Conservation (phyloP, 805 yeast genomes). For the Wickerhamiella azymoides region DNA sequence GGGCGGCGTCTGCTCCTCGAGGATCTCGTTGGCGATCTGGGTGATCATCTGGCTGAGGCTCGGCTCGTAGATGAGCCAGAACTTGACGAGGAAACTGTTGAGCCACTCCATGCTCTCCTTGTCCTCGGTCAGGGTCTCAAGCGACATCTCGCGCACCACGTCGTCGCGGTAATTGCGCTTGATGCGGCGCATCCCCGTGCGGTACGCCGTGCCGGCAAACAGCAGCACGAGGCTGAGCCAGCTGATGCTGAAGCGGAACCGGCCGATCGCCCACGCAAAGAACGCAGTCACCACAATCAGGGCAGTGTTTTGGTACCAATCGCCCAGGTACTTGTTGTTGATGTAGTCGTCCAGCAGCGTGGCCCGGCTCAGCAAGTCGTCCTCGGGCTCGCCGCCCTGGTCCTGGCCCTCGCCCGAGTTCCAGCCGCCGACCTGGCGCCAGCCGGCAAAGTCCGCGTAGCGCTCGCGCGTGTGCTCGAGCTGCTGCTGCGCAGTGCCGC, state of each 20-base stretch:
- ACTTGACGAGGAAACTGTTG: slow-evolving; percentile 74
- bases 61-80: slow-evolving; percentile 88
- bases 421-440: slow-evolving; percentile 91
- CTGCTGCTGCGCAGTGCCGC: slow-evolving; percentile 22
- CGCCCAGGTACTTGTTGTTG: slow-evolving; percentile 72
- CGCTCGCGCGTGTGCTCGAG: slow-evolving; percentile 30
- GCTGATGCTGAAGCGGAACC: slow-evolving; percentile 61
- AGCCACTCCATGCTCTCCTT: slow-evolving; percentile 94
- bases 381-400: slow-evolving; percentile 39
- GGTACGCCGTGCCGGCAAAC: slow-evolving; percentile 52
- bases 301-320: slow-evolving; percentile 90
- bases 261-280: slow-evolving; percentile 67
- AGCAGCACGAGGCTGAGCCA: slow-evolving; percentile 64
- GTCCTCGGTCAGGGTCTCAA: slow-evolving; percentile 70
- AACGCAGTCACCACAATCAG: slow-evolving; percentile 52
- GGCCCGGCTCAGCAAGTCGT: slow-evolving; percentile 54
- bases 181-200: slow-evolving; percentile 72
- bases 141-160: slow-evolving; percentile 74
- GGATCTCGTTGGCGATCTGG: slow-evolving; percentile 69
- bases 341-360: slow-evolving; percentile 64
- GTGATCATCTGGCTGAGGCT: slow-evolving; percentile 72
- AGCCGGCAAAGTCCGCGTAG: slow-evolving; percentile 65
- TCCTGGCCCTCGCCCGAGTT: slow-evolving; percentile 37
- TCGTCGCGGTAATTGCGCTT: slow-evolving; percentile 61
- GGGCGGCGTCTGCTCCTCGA: slow-evolving; percentile 73